A percentile compares a stretch with the other conserved stretches of the same genome.
Conservation (phyloP, 805 yeast species). For the Candida maesae region DNA sequence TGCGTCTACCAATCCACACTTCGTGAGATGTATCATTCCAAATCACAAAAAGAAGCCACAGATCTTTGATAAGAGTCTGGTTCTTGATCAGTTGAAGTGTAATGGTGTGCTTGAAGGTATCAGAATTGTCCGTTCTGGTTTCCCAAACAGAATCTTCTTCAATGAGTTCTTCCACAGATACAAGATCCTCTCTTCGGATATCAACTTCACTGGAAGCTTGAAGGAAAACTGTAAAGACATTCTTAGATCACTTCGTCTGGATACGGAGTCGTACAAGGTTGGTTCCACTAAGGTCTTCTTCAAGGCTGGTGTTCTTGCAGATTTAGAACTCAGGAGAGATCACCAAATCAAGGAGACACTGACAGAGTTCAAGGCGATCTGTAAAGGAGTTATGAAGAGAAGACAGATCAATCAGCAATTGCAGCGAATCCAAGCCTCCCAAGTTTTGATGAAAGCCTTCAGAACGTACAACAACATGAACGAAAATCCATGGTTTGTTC, state of each 20-base stretch:
- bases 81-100: conserved; percentile 86
- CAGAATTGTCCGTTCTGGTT: conserved; percentile 94
- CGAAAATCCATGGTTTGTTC: conserved; percentile 73
- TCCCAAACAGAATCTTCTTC: conserved; percentile 87
- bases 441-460: conserved; percentile 61
- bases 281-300: conserved; percentile 94
- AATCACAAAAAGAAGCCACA: conserved; percentile 71
- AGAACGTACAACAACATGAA: conserved; percentile 43
- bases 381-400: conserved; percentile 65
- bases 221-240: conserved; percentile 70
- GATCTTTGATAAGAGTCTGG: conserved; percentile 68
- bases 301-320: conserved; percentile 94
- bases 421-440: conserved; percentile 65
- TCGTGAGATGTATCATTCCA: conserved; percentile 94
- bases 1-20: conserved; percentile 85
- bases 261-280: conserved; percentile 77
- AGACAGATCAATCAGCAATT: conserved; percentile 42
- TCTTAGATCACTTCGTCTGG: conserved; percentile 58
- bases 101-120: conserved; percentile 99
- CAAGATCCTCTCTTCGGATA: conserved; percentile 55
- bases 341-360: conserved; percentile 51
- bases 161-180: conserved; percentile 76
- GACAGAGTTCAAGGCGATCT: conserved; percentile 57
- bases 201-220: conserved; percentile 40
- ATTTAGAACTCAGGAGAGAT: conserved; percentile 77